Percentiles rank a stretch among this genome's conserved stretches.
Conservation (phyloP, 2,329 filamentous ascomycete species). For the Scedosporium minutisporum region DNA sequence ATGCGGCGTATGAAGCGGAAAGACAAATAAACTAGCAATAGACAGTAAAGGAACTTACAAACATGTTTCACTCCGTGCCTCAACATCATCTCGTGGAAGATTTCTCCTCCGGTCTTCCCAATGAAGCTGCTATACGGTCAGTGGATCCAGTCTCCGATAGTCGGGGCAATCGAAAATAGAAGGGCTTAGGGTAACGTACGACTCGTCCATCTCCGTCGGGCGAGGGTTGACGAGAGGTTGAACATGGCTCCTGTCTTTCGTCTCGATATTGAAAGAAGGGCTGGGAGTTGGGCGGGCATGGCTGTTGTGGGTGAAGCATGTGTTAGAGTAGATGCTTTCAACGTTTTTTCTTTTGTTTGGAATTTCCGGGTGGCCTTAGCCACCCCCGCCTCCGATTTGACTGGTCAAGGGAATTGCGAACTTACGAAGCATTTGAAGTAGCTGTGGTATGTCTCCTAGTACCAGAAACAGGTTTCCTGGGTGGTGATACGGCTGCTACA, state of each 20-base stretch:
- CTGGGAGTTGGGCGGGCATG: slow-evolving; percentile 50
- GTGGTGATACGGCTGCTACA: slow-evolving; percentile 23
- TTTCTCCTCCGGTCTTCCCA: slow-evolving; percentile 89
- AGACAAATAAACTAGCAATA: neutral
- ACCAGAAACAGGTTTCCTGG: slow-evolving; percentile 29
- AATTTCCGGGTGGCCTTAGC: neutral
- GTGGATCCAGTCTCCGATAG: neutral
- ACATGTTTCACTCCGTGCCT: slow-evolving; percentile 86
- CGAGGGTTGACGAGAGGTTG: slow-evolving; percentile 56
- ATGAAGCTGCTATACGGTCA: slow-evolving; percentile 55
- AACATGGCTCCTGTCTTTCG: slow-evolving; percentile 47
- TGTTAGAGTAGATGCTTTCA: slow-evolving; percentile 1
- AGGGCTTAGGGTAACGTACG: slow-evolving; percentile 42
- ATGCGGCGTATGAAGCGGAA: neutral
- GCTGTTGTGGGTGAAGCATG: slow-evolving; percentile 1
- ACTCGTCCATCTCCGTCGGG: slow-evolving; percentile 64
- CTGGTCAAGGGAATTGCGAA: slow-evolving; percentile 14
- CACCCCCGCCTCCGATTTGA: neutral
- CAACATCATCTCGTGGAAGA: slow-evolving; percentile 99
- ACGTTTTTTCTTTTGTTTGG: slow-evolving; percentile 1
- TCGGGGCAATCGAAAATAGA: neutral
- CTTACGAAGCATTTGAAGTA: slow-evolving; percentile 43
- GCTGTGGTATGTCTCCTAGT: slow-evolving; percentile 41
- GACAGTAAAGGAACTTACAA: slow-evolving; percentile 52
- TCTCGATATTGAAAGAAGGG: slow-evolving; percentile 46